These are phyloP conservation scores for Claviceps sp. DNA, from an alignment of 2,329 filamentous ascomycete genomes.

Conservation along the genomic window DNA sequence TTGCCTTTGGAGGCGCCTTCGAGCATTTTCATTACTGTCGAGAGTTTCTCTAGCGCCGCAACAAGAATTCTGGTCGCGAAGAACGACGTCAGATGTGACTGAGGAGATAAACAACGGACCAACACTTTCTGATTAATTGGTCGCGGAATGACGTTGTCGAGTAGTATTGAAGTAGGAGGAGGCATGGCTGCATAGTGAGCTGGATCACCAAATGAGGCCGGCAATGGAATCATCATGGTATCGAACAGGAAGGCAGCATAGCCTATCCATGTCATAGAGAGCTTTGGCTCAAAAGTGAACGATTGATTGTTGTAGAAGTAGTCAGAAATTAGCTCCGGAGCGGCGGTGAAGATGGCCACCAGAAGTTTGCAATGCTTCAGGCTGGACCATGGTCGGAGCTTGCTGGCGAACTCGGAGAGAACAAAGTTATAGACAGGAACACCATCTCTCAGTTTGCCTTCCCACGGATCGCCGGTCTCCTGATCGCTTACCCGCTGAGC, in stretches of 20 bases:
- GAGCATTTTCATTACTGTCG: conserved; percentile 48
- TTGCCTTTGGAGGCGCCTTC: conserved; percentile 26
- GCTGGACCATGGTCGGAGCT: conserved; percentile 71
- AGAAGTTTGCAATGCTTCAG: conserved; percentile 70
- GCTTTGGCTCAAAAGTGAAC: conserved; percentile 81
- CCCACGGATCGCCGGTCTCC: conserved; percentile 51
- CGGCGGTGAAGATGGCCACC: conserved; percentile 62
- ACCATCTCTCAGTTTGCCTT: conserved; percentile 51
- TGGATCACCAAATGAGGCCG: conserved; percentile 55
- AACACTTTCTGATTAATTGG: conserved; percentile 71
- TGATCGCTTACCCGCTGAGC: conserved; percentile 18
- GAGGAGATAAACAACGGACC: conserved; percentile 63
- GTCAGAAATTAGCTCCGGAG: conserved; percentile 75
- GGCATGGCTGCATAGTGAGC: conserved; percentile 50
- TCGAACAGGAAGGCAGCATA: conserved; percentile 83
- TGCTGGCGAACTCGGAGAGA: conserved; percentile 65
- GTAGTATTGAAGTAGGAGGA: conserved; percentile 62
- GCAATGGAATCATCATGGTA: conserved; percentile 61
- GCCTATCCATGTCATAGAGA: conserved; percentile 88
- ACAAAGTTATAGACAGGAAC: conserved; percentile 68
- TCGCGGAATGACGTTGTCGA: conserved; percentile 77
- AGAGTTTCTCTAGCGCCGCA: conserved; percentile 66
- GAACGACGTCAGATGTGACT: conserved; percentile 67
- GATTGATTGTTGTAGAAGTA: conserved; percentile 72
- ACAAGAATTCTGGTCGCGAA: conserved; percentile 73